Base-by-base conservation (phyloP, 495 filamentous ascomycete species). In the Neurospora discreta region DNA sequence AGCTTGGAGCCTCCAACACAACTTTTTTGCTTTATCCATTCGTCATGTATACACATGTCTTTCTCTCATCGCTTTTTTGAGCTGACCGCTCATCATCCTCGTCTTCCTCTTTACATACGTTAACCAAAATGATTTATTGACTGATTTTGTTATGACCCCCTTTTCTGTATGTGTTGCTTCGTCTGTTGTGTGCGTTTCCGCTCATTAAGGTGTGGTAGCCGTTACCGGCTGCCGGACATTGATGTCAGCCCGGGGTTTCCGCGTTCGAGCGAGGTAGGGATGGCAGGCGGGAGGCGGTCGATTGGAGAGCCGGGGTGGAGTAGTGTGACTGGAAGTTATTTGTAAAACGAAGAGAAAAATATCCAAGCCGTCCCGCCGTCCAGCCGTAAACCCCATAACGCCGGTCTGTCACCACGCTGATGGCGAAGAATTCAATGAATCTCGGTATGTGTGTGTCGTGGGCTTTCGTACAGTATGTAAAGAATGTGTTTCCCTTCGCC, bases 381-480 rank as follows among this genome's bases (percentile, higher is more conserved):
- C 74, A 39, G 38, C 69, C 52, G 15, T 65, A 3, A 3, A 15
- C 11, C 72, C 73, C 70, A 52, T 16, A 75, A 78, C 75, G 71
- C 75, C 75, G 40, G 43, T 71, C 52, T 65, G 69, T 46, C 68
- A 71, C 26, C 52, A 65, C 26, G 52, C 52, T 33, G 69, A 68
- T 75, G 72, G 67, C 69, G 69, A 71, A 71, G 60, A 72, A 74
- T 76, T 58, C 70, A 68, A 80, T 77, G 76, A 75, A 74, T 68
- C 77, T 70, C 75, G 75, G 46, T 77, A 72, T 78, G 74, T 74
- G 74, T 52, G 23, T 79, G 72, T 81, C 76, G 71, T 79, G 71
- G 71, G 71, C 77, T 77, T 78, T 81, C 80, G 77, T 83, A 79
- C 77, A 80, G 15, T 18, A 78, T 77, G 75, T 52, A 75, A 71